A percentile compares a stretch with the other conserved stretches of the same genome.
phyloP scores from a whole-genome alignment of 2,329 filamentous ascomycete species.

The Leptographium lundbergii region DNA sequence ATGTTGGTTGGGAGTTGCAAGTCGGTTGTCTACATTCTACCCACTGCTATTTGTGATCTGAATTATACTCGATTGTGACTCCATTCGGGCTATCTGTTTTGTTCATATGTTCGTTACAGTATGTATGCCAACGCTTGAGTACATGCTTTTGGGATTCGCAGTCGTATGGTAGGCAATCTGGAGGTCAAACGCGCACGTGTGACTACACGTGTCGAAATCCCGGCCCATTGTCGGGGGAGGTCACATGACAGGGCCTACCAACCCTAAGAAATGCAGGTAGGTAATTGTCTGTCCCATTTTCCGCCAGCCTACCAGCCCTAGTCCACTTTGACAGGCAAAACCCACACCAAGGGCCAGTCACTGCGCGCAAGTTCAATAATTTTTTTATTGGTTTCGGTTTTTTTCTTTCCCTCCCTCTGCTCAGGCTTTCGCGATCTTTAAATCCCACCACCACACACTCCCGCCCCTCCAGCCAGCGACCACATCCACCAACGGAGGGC shows the following conservation, averaged over 20 bases:
- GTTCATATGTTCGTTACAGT: neutral
- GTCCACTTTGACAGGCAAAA: constrained; percentile 1
- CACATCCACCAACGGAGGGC: constrained; percentile 7
- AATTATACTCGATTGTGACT: neutral
- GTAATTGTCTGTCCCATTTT: neutral
- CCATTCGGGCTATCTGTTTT: neutral
- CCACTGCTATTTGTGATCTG: neutral
- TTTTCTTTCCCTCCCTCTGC: constrained; percentile 1
- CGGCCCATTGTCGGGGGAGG: neutral
- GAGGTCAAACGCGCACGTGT: neutral
- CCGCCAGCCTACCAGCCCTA: constrained; percentile 8
- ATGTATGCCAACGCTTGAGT: neutral
- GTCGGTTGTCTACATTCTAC: neutral
- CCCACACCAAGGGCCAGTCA: constrained; percentile 5
- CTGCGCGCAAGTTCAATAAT: constrained; percentile 5
- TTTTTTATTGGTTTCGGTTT: constrained; percentile 8
- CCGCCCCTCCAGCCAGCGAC: constrained; percentile 7
- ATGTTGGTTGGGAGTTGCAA: neutral
- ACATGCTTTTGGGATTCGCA: no score
- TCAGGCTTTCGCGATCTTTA: constrained; percentile 10
- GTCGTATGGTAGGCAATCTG: no score
- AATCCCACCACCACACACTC: constrained; percentile 4
- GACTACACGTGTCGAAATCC: no score
- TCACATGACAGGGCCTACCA: constrained; percentile 1
- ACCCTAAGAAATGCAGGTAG: neutral